These are phyloP conservation scores for Singerocomus inundabilis DNA, from an alignment of 1,284 basidiomycete genomes.

Conservation along the genomic window DNA sequence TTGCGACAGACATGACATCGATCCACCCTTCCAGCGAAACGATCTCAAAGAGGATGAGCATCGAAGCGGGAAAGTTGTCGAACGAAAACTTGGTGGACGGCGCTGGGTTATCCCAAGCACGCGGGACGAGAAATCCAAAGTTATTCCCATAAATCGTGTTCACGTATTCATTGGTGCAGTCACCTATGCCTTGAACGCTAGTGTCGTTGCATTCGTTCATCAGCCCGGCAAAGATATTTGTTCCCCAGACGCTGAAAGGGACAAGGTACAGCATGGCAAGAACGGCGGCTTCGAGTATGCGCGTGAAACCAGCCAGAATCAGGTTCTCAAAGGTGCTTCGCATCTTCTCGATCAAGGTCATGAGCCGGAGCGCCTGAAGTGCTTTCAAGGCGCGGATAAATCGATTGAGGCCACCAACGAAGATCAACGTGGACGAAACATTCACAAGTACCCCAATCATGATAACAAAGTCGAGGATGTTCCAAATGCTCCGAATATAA, in stretches of 20 bases:
- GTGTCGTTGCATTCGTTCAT: constrained; percentile 87
- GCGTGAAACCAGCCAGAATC: constrained; percentile 82
- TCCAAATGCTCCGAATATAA: constrained; percentile 92
- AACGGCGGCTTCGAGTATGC: constrained; percentile 89
- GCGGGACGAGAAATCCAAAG: constrained; percentile 75
- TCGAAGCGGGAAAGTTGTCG: constrained; percentile 82
- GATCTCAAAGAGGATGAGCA: constrained; percentile 96
- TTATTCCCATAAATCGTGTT: constrained; percentile 54
- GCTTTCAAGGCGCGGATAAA: constrained; percentile 88
- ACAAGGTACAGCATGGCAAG: constrained; percentile 96
- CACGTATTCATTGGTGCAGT: constrained; percentile 79
- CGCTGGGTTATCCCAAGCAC: constrained; percentile 87
- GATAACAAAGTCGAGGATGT: constrained; percentile 87
- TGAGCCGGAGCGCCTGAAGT: constrained; percentile 84
- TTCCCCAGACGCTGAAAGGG: constrained; percentile 96
- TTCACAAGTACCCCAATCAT: constrained; percentile 83
- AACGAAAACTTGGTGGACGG: constrained; percentile 89
- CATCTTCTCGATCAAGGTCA: constrained; percentile 87
- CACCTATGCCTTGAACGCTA: constrained; percentile 50
- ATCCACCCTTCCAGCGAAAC: constrained; percentile 97
- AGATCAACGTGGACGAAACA: constrained; percentile 73
- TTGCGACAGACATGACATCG: constrained; percentile 84
- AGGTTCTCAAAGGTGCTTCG: constrained; percentile 90
- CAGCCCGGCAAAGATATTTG: constrained; percentile 89
- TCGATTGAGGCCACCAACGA: constrained; percentile 79